A percentile compares a stretch with the other conserved stretches of the same genome.
Conservation (phyloP, 164 flowering plant genomes). For the Vitis cinerea region DNA sequence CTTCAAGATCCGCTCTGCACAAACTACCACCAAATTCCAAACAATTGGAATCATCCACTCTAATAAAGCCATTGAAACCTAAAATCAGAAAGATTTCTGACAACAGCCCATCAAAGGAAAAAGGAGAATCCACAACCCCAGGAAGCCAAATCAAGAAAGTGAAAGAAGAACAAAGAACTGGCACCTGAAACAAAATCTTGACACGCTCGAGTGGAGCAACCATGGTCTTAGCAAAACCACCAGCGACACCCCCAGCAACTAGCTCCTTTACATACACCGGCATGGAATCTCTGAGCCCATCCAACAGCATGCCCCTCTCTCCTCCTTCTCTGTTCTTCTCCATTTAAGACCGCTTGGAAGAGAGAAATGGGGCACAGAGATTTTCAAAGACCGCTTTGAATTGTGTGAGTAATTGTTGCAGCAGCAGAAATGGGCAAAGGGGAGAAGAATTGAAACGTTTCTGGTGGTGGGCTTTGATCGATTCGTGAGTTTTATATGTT, state of each 20-base stretch:
- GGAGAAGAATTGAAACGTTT: conserved; percentile 8
- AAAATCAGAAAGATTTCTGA: neutral
- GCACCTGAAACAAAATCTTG: conserved; percentile 97
- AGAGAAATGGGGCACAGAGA: conserved; percentile 15
- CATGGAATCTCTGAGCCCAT: conserved; percentile 46
- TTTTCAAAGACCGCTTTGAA: neutral
- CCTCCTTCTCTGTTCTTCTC: conserved; percentile 37
- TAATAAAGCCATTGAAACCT: neutral
- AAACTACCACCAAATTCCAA: neutral
- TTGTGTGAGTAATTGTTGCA: neutral
- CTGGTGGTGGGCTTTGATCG: neutral
- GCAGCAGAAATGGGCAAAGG: neutral
- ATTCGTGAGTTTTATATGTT: conserved; percentile 22
- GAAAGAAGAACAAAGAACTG: neutral
- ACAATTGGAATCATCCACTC: neutral
- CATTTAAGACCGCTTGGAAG: conserved; percentile 20
- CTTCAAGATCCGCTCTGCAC: too few species aligned
- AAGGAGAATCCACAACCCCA: neutral
- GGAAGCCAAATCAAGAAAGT: neutral
- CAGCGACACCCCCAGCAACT: conserved; percentile 93
- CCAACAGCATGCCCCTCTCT: conserved; percentile 23
- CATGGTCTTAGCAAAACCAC: conserved; percentile 80
- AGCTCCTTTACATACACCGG: conserved; percentile 84
- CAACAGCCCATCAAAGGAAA: neutral
- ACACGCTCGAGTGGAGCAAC: conserved; percentile 98